Conservation (phyloP, 345 rosid genomes). For the Turnera subulata region DNA sequence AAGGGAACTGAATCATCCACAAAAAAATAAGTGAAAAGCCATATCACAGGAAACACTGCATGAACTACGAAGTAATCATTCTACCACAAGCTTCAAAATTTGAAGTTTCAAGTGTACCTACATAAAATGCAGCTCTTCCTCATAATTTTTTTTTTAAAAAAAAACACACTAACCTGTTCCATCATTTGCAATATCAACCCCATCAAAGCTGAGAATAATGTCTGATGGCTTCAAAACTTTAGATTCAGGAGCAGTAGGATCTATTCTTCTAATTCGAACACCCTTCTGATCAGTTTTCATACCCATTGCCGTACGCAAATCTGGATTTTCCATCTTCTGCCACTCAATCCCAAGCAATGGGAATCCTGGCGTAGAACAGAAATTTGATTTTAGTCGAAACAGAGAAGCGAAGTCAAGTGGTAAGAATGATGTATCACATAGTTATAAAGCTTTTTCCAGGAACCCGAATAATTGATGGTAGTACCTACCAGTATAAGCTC, state of each 20-base stretch:
- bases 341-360: slow-evolving; percentile 94
- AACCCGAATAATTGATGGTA: not conserved
- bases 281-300: slow-evolving; percentile 87
- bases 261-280: slow-evolving; percentile 87
- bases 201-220: slow-evolving; percentile 84
- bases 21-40: slow-evolving; percentile 4
- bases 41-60: not conserved
- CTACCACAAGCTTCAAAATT: not conserved
- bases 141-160: not conserved
- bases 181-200: slow-evolving; percentile 84
- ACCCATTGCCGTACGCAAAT: slow-evolving; percentile 72
- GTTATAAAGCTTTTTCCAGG: not conserved
- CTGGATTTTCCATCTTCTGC: slow-evolving; percentile 99
- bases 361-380: slow-evolving; percentile 49
- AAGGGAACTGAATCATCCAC: slow-evolving; percentile 65
- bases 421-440: too few relatives aligned
- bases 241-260: slow-evolving; percentile 89
- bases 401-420: not conserved
- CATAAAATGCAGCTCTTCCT: not conserved
- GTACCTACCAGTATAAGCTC: slow-evolving; percentile 67
- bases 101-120: not conserved
- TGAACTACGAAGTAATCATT: not conserved
- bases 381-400: not conserved
- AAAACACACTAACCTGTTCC: slow-evolving; percentile 68
- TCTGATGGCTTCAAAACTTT: slow-evolving; percentile 80